phyloP scores from a whole-genome alignment of 2,329 filamentous ascomycete genomes.

The Aspergillus costaricaensis region DNA sequence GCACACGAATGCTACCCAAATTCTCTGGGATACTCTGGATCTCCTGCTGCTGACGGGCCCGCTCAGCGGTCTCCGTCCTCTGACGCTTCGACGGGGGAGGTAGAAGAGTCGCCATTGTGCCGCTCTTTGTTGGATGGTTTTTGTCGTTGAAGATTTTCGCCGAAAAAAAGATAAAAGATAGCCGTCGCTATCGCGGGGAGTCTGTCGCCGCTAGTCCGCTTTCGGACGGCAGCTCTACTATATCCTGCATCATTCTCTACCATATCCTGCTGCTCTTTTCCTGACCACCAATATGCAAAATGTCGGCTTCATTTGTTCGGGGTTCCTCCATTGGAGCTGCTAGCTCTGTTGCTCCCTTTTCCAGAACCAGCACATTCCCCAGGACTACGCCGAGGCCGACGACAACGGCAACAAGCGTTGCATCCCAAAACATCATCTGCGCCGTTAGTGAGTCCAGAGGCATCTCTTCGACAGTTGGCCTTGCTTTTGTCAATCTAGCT shows the following conservation, averaged over 20 bases:
- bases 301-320: slow-evolving; percentile 8
- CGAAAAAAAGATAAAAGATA: slow-evolving; percentile 21
- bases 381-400: slow-evolving; percentile 51
- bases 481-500: slow-evolving; percentile 84
- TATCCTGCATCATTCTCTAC: slow-evolving; percentile 7
- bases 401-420: slow-evolving; percentile 59
- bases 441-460: slow-evolving; percentile 87
- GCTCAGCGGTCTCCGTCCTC: slow-evolving; percentile 71
- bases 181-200: slow-evolving; percentile 20
- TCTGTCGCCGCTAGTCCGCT: slow-evolving; percentile 21
- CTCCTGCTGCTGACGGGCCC: slow-evolving; percentile 73
- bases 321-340: slow-evolving; percentile 9
- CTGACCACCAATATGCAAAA: not conserved
- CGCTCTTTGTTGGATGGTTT: slow-evolving; percentile 8
- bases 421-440: slow-evolving; percentile 76
- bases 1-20: slow-evolving; percentile 76
- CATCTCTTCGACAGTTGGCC: slow-evolving; percentile 77
- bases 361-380: slow-evolving; percentile 47
- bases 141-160: slow-evolving; percentile 10
- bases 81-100: slow-evolving; percentile 90
- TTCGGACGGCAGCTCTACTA: slow-evolving; percentile 15
- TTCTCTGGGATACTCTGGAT: slow-evolving; percentile 66
- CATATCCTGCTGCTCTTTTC: slow-evolving; percentile 9
- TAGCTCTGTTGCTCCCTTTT: slow-evolving; percentile 26
- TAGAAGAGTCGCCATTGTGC: slow-evolving; percentile 72